These are phyloP conservation scores for Podosphaera aphanis DNA, from an alignment of 2,329 filamentous ascomycete genomes.

Conservation along the genomic window DNA sequence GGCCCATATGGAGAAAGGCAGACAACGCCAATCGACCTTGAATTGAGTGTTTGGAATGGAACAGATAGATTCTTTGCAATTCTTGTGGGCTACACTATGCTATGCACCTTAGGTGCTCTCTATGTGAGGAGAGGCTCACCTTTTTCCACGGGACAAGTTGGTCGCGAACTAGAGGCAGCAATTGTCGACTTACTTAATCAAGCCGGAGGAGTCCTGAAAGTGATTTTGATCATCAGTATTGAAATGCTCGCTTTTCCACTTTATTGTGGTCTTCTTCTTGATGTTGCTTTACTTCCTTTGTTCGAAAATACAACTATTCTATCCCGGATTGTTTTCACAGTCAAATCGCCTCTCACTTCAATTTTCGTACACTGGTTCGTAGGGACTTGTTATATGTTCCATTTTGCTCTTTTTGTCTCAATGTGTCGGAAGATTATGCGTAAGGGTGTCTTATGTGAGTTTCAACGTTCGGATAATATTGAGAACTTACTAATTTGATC, in stretches of 20 bases:
- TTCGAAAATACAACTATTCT: slow-evolving; percentile 62
- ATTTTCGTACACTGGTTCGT: slow-evolving; percentile 98
- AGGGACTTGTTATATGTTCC: slow-evolving; percentile 98
- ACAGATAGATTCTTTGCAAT: slow-evolving; percentile 49
- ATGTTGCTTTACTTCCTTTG: slow-evolving; percentile 67
- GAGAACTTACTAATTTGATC: neutral
- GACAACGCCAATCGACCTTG: slow-evolving; percentile 22
- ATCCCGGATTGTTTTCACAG: slow-evolving; percentile 57
- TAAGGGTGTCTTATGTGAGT: slow-evolving; percentile 71
- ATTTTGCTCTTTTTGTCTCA: slow-evolving; percentile 92
- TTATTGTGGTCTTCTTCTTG: slow-evolving; percentile 80
- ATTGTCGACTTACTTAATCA: slow-evolving; percentile 70
- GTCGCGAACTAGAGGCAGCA: slow-evolving; percentile 47
- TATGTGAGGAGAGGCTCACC: slow-evolving; percentile 57
- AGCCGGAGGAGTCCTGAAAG: slow-evolving; percentile 90
- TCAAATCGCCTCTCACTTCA: slow-evolving; percentile 62
- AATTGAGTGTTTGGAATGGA: slow-evolving; percentile 42
- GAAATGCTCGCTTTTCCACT: slow-evolving; percentile 96
- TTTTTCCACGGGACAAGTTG: slow-evolving; percentile 32
- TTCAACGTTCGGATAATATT: neutral
- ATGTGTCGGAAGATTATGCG: slow-evolving; percentile 98
- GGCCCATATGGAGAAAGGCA: slow-evolving; percentile 24
- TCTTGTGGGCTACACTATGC: slow-evolving; percentile 54
- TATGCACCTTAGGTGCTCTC: slow-evolving; percentile 49
- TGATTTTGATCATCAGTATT: slow-evolving; percentile 94